Evolutionary conservation across 768 basidiomycete genomes (phyloP).

Genomic region (Sistotremastrum suecicum): DNA sequence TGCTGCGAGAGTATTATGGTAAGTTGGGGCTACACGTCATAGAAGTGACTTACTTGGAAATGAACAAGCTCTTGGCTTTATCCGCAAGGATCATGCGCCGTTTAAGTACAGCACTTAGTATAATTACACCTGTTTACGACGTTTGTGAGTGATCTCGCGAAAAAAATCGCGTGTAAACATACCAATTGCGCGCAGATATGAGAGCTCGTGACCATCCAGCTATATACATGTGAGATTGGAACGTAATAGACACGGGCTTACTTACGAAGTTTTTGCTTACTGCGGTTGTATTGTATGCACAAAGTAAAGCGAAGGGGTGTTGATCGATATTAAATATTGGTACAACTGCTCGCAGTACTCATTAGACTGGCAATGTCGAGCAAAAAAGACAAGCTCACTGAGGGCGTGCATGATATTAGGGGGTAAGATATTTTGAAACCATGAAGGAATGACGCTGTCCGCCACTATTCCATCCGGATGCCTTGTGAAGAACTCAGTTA

Average conservation of each 20-base stretch:
- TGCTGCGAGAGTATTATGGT: constrained; percentile 28
- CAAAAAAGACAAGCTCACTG: constrained; percentile 32
- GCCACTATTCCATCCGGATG: constrained; percentile 79
- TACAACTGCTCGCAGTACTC: constrained; percentile 38
- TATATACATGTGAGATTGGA: constrained; percentile 13
- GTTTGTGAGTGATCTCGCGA: neutral
- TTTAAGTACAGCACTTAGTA: constrained; percentile 84
- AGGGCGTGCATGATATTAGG: constrained; percentile 67
- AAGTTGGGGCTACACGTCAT: neutral
- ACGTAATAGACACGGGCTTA: constrained; percentile 3
- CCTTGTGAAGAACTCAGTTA: constrained; percentile 65
- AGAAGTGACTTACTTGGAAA: constrained; percentile 54
- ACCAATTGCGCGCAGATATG: constrained; percentile 86
- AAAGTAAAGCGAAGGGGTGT: constrained; percentile 79
- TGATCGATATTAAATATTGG: constrained; percentile 91
- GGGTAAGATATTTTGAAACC: constrained; percentile 73
- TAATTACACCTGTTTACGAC: constrained; percentile 53
- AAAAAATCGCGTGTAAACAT: constrained; percentile 7
- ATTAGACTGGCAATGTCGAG: neutral
- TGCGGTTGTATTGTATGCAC: constrained; percentile 79
- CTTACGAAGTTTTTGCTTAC: constrained; percentile 70
- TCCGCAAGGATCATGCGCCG: constrained; percentile 88
- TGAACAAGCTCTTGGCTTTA: constrained; percentile 85
- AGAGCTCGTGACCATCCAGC: constrained; percentile 82
- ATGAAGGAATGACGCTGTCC: constrained; percentile 74